phyloP scores from a whole-genome alignment of 768 basidiomycete genomes.

The Kwoniella dendrophila region DNA sequence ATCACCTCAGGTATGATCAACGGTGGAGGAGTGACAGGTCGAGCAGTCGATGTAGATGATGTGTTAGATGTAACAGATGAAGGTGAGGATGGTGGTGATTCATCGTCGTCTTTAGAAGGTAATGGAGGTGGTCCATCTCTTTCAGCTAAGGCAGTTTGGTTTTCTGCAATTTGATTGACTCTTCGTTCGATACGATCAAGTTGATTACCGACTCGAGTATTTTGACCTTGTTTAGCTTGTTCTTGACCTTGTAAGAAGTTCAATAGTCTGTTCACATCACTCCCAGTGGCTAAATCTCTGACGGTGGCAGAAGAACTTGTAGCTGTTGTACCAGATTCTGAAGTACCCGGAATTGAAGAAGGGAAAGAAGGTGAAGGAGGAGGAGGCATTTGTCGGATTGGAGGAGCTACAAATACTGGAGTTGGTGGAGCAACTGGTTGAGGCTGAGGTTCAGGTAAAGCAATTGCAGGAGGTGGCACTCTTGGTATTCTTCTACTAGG shows the following conservation, averaged over 20 bases:
- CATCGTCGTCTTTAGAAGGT: conserved; percentile 34
- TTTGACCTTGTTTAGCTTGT: conserved; percentile 66
- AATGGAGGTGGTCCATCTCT: conserved; percentile 44
- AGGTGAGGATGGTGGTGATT: conserved; percentile 59
- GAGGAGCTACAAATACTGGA: neutral
- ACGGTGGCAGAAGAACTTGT: neutral
- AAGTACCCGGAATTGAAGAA: conserved; percentile 29
- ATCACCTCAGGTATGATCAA: conserved; percentile 34
- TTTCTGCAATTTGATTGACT: conserved; percentile 63
- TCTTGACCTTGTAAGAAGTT: conserved; percentile 69
- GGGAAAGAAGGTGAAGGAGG: conserved; percentile 38
- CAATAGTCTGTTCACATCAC: conserved; percentile 57
- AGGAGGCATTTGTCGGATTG: conserved; percentile 19
- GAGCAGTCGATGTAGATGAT: conserved; percentile 57
- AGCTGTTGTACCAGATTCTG: conserved; percentile 11
- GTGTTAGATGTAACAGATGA: conserved; percentile 59
- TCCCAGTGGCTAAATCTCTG: conserved; percentile 49
- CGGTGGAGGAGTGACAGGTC: conserved; percentile 45
- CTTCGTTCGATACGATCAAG: conserved; percentile 72
- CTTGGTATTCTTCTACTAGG: conserved; percentile 13
- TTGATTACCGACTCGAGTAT: conserved; percentile 67
- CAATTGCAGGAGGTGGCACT: conserved; percentile 7
- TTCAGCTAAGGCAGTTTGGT: conserved; percentile 55
- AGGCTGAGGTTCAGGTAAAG: neutral
- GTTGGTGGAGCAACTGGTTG: neutral